Evolutionary conservation across 2,329 filamentous ascomycete genomes (phyloP).

Genomic region (Phaeophleospora eucalypticola): DNA sequence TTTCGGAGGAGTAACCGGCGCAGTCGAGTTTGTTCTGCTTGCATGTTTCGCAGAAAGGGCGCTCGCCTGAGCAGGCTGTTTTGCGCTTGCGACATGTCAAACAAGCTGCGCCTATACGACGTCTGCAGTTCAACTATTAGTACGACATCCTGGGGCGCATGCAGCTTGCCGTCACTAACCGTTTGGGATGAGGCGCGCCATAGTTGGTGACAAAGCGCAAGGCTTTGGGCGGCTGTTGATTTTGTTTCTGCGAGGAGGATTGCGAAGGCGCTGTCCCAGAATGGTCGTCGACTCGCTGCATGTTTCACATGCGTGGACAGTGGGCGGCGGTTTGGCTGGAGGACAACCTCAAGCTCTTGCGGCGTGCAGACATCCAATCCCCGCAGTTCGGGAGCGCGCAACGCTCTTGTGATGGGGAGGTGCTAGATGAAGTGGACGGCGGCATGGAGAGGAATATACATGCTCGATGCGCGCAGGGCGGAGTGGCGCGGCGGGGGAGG

Average conservation of each 20-base stretch:
- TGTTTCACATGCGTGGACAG: constrained; percentile 14
- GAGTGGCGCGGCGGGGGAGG: too few species aligned
- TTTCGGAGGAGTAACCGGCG: constrained; percentile 43
- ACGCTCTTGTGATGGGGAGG: background rate
- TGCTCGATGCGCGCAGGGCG: too few species aligned
- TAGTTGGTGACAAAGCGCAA: constrained; percentile 75
- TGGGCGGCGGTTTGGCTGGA: background rate
- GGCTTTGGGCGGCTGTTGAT: constrained; percentile 17
- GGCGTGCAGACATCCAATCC: constrained; percentile 6
- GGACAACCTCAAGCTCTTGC: background rate
- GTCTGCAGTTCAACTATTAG: constrained; percentile 36
- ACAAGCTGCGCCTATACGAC: constrained; percentile 70
- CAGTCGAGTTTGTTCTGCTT: constrained; percentile 47
- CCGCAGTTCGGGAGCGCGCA: constrained; percentile 6
- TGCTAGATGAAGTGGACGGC: background rate
- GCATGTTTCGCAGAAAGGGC: constrained; percentile 45
- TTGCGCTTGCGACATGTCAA: constrained; percentile 48
- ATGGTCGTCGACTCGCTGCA: constrained; percentile 14
- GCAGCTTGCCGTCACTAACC: constrained; percentile 10
- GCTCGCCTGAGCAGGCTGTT: constrained; percentile 46
- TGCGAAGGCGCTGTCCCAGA: constrained; percentile 7
- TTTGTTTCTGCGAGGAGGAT: background rate
- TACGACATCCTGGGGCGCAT: background rate
- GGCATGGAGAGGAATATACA: too few species aligned
- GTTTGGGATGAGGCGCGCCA: constrained; percentile 74